A percentile compares a stretch with the other conserved stretches of the same genome.
These are phyloP conservation scores for Leavenworthia alabamica DNA, from an alignment of 345 rosid genomes.

Conservation along the genomic window DNA sequence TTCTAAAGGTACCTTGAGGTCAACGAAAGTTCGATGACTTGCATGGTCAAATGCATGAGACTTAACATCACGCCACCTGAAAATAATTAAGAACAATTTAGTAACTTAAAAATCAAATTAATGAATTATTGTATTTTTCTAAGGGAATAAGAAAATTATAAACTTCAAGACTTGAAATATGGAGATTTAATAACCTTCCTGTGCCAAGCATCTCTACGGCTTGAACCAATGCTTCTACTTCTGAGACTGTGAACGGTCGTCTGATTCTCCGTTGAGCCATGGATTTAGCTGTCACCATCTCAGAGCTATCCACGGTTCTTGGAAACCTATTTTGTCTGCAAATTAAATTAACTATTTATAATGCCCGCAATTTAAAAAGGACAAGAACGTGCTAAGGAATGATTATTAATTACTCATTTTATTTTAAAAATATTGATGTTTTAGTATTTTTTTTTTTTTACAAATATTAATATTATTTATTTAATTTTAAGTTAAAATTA, in stretches of 20 bases:
- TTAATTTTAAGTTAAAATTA: too few relatives aligned
- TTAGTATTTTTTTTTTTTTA: too few relatives aligned
- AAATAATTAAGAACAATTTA: background rate
- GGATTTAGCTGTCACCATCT: background rate
- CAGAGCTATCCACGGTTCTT: background rate
- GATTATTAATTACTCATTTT: too few relatives aligned
- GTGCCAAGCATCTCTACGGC: conserved; percentile 92
- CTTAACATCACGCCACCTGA: conserved; percentile 92
- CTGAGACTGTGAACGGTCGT: conserved; percentile 85
- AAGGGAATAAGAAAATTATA: background rate
- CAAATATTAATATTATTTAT: too few relatives aligned
- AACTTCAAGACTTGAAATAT: background rate
- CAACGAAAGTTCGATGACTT: conserved; percentile 89
- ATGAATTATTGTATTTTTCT: background rate
- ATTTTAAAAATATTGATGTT: too few relatives aligned
- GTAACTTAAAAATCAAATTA: background rate
- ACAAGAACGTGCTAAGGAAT: background rate
- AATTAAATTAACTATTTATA: background rate
- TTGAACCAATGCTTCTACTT: conserved; percentile 84
- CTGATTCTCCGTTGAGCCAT: conserved; percentile 75
- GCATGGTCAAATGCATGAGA: conserved; percentile 72
- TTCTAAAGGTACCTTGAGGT: conserved; percentile 54
- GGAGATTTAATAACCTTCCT: conserved; percentile 50
- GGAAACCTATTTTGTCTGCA: background rate
- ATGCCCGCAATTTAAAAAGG: background rate